A percentile compares a stretch with the other conserved stretches of the same genome.
phyloP scores from a whole-genome alignment of 2,329 filamentous ascomycete species.

The Salinomyces thailandicus region DNA sequence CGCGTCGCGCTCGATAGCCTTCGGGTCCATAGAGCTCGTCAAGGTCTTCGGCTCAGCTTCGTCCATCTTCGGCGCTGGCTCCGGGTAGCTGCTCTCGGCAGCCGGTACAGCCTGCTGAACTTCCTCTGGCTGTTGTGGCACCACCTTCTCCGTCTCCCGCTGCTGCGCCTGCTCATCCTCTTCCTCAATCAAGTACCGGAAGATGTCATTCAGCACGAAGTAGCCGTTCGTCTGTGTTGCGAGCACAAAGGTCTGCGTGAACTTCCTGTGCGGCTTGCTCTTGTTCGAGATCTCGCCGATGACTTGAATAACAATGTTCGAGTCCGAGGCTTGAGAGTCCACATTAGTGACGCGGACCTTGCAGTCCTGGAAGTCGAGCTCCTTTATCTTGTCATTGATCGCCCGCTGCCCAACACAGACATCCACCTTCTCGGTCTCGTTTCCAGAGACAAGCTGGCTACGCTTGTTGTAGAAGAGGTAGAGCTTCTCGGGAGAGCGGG shows the following conservation, averaged over 20 bases:
- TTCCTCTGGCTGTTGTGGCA: conserved; percentile 24
- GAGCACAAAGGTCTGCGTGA: conserved; percentile 94
- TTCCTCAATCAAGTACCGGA: conserved; percentile 83
- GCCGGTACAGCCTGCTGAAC: conserved; percentile 19
- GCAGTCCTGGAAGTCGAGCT: conserved; percentile 89
- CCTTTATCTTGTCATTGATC: conserved; percentile 89
- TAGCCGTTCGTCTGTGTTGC: conserved; percentile 94
- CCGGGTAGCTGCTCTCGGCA: conserved; percentile 29
- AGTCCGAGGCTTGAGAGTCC: conserved; percentile 83
- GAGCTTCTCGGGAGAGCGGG: conserved; percentile 87
- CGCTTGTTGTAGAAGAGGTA: conserved; percentile 95
- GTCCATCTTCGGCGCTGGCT: conserved; percentile 30
- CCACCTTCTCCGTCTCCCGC: conserved; percentile 25
- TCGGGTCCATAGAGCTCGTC: conserved; percentile 26
- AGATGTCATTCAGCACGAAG: conserved; percentile 96
- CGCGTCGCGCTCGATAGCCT: conserved; percentile 34
- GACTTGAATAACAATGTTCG: conserved; percentile 94
- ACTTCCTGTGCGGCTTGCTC: conserved; percentile 81
- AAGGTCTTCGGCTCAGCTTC: conserved; percentile 23
- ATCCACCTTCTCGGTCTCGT: conserved; percentile 77
- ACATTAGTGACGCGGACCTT: conserved; percentile 98
- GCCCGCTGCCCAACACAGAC: conserved; percentile 79
- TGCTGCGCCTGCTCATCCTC: conserved; percentile 46
- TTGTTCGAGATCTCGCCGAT: conserved; percentile 98
- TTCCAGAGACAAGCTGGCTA: conserved; percentile 87